phyloP scores from a whole-genome alignment of 306 rosid genomes.

The Dryas drummondii region DNA sequence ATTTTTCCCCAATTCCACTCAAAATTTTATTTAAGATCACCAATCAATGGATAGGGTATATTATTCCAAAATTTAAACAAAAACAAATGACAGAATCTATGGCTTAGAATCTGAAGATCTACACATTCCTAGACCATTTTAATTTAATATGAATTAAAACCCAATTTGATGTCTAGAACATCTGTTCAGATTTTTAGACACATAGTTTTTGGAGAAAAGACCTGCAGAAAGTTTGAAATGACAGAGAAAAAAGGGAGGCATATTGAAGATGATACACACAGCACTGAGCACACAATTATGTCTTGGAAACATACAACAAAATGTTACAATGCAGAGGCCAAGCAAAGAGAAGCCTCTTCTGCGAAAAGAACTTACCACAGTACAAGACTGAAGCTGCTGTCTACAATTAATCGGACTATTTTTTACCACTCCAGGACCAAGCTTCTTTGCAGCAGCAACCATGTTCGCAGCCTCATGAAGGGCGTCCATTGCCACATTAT shows the following conservation, averaged over 20 bases:
- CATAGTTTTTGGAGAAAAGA: background rate
- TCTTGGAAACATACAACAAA: background rate
- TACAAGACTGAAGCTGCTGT: conserved; percentile 25
- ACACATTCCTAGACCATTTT: background rate
- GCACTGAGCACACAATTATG: background rate
- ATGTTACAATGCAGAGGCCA: background rate
- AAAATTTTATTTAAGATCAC: background rate
- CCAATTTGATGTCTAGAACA: background rate
- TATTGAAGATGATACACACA: conserved; percentile 3
- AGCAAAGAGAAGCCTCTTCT: background rate
- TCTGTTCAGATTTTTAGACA: background rate
- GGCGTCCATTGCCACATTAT: conserved; percentile 29
- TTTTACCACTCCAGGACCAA: conserved; percentile 13
- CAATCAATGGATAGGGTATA: background rate
- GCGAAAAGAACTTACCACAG: conserved; percentile 21
- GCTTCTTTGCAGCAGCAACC: conserved; percentile 31
- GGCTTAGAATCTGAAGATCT: background rate
- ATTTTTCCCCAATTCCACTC: background rate
- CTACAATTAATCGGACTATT: conserved; percentile 4
- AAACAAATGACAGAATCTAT: background rate
- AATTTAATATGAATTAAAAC: background rate
- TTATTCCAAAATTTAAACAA: background rate
- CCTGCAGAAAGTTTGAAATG: background rate
- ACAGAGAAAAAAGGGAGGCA: background rate
- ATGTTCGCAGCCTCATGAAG: conserved; percentile 35